These are phyloP conservation scores for Fraxinus angustifolia DNA, from an alignment of 305 asterid species.

Conservation along the genomic window DNA sequence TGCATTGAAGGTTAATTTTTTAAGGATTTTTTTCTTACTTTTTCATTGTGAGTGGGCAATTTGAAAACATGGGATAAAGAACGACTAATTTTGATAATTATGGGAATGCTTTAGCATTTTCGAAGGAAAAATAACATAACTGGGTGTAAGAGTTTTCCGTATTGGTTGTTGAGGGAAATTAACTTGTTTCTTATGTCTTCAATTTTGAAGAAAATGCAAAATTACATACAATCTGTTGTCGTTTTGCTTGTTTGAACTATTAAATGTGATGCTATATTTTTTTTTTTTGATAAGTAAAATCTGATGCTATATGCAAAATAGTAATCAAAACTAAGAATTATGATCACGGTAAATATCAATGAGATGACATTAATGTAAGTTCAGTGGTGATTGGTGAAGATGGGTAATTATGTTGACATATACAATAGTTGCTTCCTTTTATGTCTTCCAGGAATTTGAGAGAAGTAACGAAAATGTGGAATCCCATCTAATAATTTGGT, in stretches of 20 bases:
- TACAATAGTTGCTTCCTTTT: neutral
- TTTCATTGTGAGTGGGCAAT: neutral
- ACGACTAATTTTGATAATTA: neutral
- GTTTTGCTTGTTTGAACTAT: neutral
- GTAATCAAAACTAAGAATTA: neutral
- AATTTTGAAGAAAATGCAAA: neutral
- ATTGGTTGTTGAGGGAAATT: neutral
- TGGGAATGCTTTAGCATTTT: neutral
- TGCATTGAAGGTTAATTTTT: neutral
- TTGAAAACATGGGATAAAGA: neutral
- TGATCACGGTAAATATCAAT: neutral
- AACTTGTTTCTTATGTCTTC: neutral
- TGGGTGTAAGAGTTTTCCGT: neutral
- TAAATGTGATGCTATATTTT: neutral
- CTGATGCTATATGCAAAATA: neutral
- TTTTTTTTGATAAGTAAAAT: too few relatives aligned
- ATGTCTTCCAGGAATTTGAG: neutral
- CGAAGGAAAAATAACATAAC: neutral
- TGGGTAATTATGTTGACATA: neutral
- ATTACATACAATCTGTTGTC: neutral
- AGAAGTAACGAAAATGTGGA: neutral
- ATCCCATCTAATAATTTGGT: neutral
- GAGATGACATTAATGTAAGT: neutral
- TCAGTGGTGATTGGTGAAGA: neutral
- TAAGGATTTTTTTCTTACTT: neutral